Evolutionary conservation across 1,284 basidiomycete genomes (phyloP), one percentile per base, ranked within the genome.

Genomic region (Fomes fomentarius): DNA sequence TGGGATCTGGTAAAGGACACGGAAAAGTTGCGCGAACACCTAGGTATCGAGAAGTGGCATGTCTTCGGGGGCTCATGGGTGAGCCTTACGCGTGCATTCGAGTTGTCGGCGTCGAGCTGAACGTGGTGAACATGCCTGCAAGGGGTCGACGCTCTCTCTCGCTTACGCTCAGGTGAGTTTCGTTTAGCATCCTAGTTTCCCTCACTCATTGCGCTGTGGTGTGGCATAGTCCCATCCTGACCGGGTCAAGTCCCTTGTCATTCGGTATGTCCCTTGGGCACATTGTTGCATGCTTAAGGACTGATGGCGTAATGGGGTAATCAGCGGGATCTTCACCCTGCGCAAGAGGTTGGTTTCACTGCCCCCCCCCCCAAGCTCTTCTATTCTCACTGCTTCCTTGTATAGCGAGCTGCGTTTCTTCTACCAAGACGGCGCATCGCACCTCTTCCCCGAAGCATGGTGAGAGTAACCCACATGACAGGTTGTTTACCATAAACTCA

Each of bases 1-100:
- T 96, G 93, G 94, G 89, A 96, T 68, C 83, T 98, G 26, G 93
- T 98, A 17, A 87, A 83, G 57, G 96, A 98, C 67, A 87, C 94
- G 12, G 95, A 98, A 70, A 85, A 76, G 64, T 75, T 98, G 24
- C 81, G 95, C 47, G 77, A 86, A 63, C 81, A 89, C 57, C 78
- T 96, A 42, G 60, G 61, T 22, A 65, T 74, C 51, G 85, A 91
- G n/a, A 92, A 86, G 66, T 96, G 93, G 94, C 85, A 94, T 52
- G 91, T 96, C 25, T 96, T 96, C 68, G 94, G 94, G 37, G 94
- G 94, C 8, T 93, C 89, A 28, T 95, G 93, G 93, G 90, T 86
- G 64, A 56, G 76, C 65, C 10, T 38, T 19, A 14, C 38, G 25
- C 11, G 28, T 19, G 11, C 15, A 2, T 17, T 41, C 10, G 45